Conservation (phyloP, 371 early-diverging fungal genomes). For the Phascolomyces articulosus region DNA sequence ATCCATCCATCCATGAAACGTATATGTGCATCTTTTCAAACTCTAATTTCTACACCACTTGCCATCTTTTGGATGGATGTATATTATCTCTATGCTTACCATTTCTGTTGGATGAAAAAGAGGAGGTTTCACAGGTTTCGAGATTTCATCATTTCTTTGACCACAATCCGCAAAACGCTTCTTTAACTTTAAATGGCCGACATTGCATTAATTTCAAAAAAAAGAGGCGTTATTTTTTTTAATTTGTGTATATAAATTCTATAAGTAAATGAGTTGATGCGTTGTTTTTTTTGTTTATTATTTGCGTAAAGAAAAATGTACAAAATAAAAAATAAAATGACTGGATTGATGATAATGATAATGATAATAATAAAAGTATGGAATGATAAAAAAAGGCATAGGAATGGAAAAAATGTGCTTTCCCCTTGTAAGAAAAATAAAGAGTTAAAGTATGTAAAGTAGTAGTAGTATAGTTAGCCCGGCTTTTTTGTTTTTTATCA, state of each 20-base stretch:
- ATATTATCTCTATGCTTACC: neutral
- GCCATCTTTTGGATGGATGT: neutral
- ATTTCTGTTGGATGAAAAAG: constrained; percentile 1
- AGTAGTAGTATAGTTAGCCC: no score
- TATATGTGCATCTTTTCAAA: neutral
- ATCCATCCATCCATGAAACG: neutral
- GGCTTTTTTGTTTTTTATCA: neutral
- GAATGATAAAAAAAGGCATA: neutral
- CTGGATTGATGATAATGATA: constrained; percentile 1
- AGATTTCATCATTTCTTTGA: neutral
- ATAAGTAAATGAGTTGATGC: no score
- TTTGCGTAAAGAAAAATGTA: neutral
- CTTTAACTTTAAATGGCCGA: constrained; percentile 1
- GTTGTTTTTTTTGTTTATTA: no score
- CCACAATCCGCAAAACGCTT: neutral
- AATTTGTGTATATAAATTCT: no score
- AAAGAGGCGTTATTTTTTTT: neutral
- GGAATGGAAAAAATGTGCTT: neutral
- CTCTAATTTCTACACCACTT: constrained; percentile 13
- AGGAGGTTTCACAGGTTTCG: neutral
- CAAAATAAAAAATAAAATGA: neutral
- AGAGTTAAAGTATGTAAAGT: no score
- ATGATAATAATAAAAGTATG: neutral
- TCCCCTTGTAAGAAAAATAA: neutral
- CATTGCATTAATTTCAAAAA: neutral